Evolutionary conservation across 1,284 basidiomycete genomes (phyloP).

Genomic region (Ceratobasidium sp.): DNA sequence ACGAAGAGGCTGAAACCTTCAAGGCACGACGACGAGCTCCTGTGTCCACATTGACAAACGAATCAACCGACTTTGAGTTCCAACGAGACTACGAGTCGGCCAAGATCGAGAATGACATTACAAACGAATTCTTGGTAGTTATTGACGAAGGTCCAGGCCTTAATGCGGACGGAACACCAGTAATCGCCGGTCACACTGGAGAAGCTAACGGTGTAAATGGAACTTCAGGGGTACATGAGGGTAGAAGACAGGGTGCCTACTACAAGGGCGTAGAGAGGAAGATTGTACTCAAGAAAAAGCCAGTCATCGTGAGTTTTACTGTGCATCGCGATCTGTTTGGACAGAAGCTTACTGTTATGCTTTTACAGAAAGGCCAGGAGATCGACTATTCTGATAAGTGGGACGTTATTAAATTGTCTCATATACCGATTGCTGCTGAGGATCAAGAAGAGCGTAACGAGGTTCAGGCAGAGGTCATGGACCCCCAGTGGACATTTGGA

Average conservation of each 20-base stretch:
- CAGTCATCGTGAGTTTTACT: constrained; percentile 69
- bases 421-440: constrained; percentile 63
- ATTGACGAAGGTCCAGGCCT: constrained; percentile 68
- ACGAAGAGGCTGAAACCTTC: constrained; percentile 71
- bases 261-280: constrained; percentile 89
- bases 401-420: constrained; percentile 75
- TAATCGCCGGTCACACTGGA: constrained; percentile 14
- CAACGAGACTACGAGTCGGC: constrained; percentile 85
- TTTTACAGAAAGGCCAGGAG: constrained; percentile 60
- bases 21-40: constrained; percentile 52
- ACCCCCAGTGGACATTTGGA: constrained; percentile 54
- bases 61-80: constrained; percentile 76
- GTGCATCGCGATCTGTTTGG: too few relatives aligned
- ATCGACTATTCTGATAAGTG: constrained; percentile 78
- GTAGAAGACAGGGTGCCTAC: constrained; percentile 73
- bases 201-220: constrained; percentile 20
- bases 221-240: constrained; percentile 31
- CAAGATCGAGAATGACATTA: constrained; percentile 82
- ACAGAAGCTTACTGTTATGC: neutral
- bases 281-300: constrained; percentile 86
- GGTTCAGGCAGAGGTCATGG: constrained; percentile 63
- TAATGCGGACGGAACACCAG: constrained; percentile 48
- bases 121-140: constrained; percentile 84
- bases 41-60: constrained; percentile 51
- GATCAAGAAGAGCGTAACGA: constrained; percentile 65